phyloP scores from a whole-genome alignment of 768 basidiomycete genomes.

The Mycena pura region DNA sequence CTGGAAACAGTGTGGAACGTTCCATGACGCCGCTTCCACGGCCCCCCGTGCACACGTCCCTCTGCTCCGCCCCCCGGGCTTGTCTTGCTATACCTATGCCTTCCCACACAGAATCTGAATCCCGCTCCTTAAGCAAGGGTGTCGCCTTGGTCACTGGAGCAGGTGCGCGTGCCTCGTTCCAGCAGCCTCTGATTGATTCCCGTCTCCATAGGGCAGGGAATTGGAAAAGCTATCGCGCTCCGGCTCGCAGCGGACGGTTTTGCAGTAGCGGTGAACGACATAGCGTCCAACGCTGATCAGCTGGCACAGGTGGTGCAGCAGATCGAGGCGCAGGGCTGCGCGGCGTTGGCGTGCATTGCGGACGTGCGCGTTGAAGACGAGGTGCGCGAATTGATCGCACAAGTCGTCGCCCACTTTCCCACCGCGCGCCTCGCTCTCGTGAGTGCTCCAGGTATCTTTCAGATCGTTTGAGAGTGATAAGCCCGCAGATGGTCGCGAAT shows the following conservation, averaged over 20 bases:
- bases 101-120: too few species aligned
- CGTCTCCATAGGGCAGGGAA: conserved; percentile 32
- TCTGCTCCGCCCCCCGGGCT: too few species aligned
- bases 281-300: conserved; percentile 17
- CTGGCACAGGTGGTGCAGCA: conserved; percentile 33
- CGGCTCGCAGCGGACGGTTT: conserved; percentile 41
- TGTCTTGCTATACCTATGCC: too few species aligned
- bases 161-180: not conserved
- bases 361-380: conserved; percentile 39
- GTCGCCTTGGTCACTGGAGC: conserved; percentile 41
- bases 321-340: conserved; percentile 32
- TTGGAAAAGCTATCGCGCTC: conserved; percentile 39
- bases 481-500: conserved; percentile 41
- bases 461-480: not conserved
- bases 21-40: too few species aligned
- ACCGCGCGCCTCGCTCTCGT: conserved; percentile 41
- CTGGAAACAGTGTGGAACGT: too few species aligned
- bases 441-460: not conserved
- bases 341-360: conserved; percentile 25
- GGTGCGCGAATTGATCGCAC: conserved; percentile 35
- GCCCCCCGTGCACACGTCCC: too few species aligned
- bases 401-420: conserved; percentile 30
- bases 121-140: too few species aligned
- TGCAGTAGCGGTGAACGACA: conserved; percentile 40
- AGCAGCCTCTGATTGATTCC: too few species aligned